phyloP scores from a whole-genome alignment of 139 green algal genomes.

The Chlamydomonas sp. region DNA sequence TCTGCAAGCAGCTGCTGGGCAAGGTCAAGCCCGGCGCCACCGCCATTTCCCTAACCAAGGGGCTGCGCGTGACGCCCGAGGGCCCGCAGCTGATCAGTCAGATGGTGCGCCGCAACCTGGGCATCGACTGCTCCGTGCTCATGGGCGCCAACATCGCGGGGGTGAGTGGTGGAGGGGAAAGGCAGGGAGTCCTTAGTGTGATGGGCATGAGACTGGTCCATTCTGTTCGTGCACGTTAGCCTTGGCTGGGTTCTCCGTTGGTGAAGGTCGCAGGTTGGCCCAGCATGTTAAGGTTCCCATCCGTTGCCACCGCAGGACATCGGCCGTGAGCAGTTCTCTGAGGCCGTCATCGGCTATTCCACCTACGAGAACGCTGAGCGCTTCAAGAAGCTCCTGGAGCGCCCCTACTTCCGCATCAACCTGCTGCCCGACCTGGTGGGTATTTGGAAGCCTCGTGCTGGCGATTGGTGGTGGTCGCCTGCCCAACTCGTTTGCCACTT shows the following conservation, averaged over 20 bases:
- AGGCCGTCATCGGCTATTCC: conserved; percentile 67
- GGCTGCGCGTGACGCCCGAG: too few species aligned
- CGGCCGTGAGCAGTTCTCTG: conserved; percentile 52
- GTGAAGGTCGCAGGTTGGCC: too few species aligned
- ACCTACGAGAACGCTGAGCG: conserved; percentile 50
- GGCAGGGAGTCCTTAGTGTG: conserved; percentile 62
- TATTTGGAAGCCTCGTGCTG: background rate
- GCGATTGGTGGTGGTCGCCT: background rate
- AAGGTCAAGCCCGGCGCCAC: conserved; percentile 57
- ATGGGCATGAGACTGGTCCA: conserved; percentile 67
- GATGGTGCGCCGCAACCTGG: too few species aligned
- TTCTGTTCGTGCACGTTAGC: conserved; percentile 81
- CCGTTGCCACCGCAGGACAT: conserved; percentile 35
- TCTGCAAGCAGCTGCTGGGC: background rate
- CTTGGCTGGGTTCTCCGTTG: conserved; percentile 48
- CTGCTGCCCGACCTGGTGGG: conserved; percentile 66
- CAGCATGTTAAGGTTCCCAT: too few species aligned
- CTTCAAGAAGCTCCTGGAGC: conserved; percentile 64
- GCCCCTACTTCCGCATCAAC: conserved; percentile 65
- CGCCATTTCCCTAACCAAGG: conserved; percentile 78
- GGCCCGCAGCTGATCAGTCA: too few species aligned
- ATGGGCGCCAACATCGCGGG: conserved; percentile 74
- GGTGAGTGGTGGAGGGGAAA: conserved; percentile 59
- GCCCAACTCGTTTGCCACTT: background rate
- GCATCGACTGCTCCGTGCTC: too few species aligned